These are phyloP conservation scores for Dioscorea dumetorum DNA, from an alignment of 106 monocot genomes.

Conservation along the genomic window DNA sequence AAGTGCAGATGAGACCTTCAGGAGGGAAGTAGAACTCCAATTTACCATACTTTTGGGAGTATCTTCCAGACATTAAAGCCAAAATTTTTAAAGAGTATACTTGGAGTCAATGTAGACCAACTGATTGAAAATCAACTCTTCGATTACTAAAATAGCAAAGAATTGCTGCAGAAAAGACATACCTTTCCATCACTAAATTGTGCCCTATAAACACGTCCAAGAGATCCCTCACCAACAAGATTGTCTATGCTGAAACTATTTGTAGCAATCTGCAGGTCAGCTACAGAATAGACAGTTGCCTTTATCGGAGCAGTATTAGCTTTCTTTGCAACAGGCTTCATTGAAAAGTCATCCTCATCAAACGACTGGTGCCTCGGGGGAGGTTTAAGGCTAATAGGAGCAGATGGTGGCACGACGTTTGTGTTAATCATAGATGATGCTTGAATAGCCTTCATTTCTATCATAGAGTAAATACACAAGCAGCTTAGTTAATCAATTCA, in stretches of 20 bases:
- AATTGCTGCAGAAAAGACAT: background rate
- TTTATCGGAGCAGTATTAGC: conserved; percentile 30
- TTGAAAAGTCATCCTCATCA: conserved; percentile 59
- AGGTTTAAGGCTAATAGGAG: conserved; percentile 50
- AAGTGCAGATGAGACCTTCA: too few relatives aligned
- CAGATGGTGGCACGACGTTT: conserved; percentile 20
- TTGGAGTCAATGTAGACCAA: too few relatives aligned
- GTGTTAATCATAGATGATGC: conserved; percentile 14
- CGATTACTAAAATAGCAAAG: background rate
- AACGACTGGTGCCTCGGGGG: conserved; percentile 57
- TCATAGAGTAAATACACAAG: background rate
- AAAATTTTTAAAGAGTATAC: too few relatives aligned
- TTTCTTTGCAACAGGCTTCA: conserved; percentile 34
- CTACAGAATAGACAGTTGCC: conserved; percentile 64
- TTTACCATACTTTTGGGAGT: too few relatives aligned
- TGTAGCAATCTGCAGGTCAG: conserved; percentile 89
- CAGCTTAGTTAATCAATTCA: background rate
- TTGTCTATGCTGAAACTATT: conserved; percentile 76
- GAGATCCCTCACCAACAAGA: conserved; percentile 71
- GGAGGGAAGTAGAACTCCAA: too few relatives aligned
- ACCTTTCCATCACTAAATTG: conserved; percentile 88
- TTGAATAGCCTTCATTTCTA: conserved; percentile 55
- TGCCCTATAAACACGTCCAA: conserved; percentile 85
- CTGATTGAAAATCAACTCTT: too few relatives aligned
- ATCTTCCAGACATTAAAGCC: too few relatives aligned